Conservation (phyloP, 2,329 filamentous ascomycete genomes). For the Epichloe bromicola region DNA sequence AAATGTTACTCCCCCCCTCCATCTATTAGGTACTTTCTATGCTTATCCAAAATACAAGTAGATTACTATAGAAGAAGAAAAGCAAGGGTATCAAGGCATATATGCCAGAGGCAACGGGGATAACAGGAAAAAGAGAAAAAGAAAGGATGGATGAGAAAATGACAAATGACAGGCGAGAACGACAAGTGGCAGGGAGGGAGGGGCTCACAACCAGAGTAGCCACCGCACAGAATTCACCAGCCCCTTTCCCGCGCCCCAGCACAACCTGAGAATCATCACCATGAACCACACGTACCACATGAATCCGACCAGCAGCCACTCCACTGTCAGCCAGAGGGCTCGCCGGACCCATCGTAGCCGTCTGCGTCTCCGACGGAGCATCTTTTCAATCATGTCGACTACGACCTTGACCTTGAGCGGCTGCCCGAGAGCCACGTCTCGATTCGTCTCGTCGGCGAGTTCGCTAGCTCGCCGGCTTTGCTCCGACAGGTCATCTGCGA, state of each 20-base stretch:
- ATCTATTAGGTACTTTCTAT: neutral
- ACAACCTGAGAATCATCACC: slow-evolving; percentile 60
- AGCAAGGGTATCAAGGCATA: slow-evolving; percentile 2
- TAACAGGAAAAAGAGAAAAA: neutral
- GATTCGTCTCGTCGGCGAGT: slow-evolving; percentile 65
- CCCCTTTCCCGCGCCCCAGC: slow-evolving; percentile 49
- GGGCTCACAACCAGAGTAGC: slow-evolving; percentile 61
- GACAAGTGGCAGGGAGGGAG: neutral
- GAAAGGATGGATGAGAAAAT: neutral
- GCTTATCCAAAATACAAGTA: slow-evolving; percentile 2
- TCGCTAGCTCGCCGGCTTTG: slow-evolving; percentile 58
- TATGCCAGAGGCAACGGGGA: neutral
- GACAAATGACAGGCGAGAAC: neutral
- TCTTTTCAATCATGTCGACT: slow-evolving; percentile 64
- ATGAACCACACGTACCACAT: slow-evolving; percentile 95
- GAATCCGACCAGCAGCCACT: slow-evolving; percentile 77
- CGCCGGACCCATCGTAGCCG: slow-evolving; percentile 62
- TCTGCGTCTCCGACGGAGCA: slow-evolving; percentile 54
- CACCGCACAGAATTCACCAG: slow-evolving; percentile 52
- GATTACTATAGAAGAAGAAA: neutral
- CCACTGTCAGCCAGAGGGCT: slow-evolving; percentile 67
- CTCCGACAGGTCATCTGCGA: slow-evolving; percentile 40
- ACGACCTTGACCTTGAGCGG: slow-evolving; percentile 71
- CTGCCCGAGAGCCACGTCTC: slow-evolving; percentile 63
- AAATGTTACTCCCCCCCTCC: too few species aligned